phyloP scores from a whole-genome alignment of 257 asterid species.

The Pogostemon cablin region DNA sequence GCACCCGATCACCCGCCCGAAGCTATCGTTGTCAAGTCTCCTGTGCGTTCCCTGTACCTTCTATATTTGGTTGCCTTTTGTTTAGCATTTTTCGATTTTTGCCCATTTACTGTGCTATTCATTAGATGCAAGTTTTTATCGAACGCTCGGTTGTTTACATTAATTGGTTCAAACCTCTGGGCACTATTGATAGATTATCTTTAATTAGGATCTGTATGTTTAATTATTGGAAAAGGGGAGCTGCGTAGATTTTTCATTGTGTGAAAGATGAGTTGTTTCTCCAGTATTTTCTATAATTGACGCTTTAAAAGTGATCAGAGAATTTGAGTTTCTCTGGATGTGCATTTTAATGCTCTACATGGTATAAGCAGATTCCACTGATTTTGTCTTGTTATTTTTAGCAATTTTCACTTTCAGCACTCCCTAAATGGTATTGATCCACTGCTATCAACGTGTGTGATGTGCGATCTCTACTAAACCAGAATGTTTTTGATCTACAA shows the following conservation, averaged over 20 bases:
- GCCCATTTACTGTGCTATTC: slow-evolving; percentile 27
- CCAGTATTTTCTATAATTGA: slow-evolving; percentile 1
- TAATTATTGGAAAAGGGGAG: slow-evolving; percentile 2
- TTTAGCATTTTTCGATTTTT: slow-evolving; percentile 9
- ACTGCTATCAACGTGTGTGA: not conserved
- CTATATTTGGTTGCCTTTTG: slow-evolving; percentile 4
- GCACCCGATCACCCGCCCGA: slow-evolving; percentile 61
- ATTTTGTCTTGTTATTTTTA: slow-evolving; percentile 9
- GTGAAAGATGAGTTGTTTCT: slow-evolving; percentile 17
- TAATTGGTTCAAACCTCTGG: not conserved
- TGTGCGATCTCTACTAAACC: not conserved
- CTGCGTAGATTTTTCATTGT: slow-evolving; percentile 19
- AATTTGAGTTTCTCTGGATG: not conserved
- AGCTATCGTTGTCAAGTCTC: slow-evolving; percentile 71
- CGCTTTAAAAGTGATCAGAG: slow-evolving; percentile 22
- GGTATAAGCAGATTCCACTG: slow-evolving; percentile 15
- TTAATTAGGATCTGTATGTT: slow-evolving; percentile 25
- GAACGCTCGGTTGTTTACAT: slow-evolving; percentile 23
- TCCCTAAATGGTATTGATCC: not conserved
- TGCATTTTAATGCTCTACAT: not conserved
- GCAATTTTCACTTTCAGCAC: not conserved
- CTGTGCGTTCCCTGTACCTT: slow-evolving; percentile 49
- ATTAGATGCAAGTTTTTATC: slow-evolving; percentile 17
- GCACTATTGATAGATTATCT: slow-evolving; percentile 14
- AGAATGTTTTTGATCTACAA: not conserved